A percentile compares a stretch with the other conserved stretches of the same genome.
Evolutionary conservation across 441 rosid genomes (phyloP).

Genomic region (Adansonia grandidieri): DNA sequence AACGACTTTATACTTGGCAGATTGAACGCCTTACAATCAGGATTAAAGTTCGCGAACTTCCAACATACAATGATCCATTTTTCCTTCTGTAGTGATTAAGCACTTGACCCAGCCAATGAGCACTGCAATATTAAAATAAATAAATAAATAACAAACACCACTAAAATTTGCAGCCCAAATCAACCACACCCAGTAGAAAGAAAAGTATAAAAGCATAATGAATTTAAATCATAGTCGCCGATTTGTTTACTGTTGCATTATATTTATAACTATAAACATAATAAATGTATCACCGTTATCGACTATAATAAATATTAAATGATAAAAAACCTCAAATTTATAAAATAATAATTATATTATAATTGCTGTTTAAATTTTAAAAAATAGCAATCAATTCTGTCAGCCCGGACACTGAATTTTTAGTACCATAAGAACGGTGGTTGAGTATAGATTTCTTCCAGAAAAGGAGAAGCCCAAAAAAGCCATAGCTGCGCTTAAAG

Average conservation of each 20-base stretch:
- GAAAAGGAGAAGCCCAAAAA: neutral
- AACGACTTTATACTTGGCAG: too few relatives aligned
- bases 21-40: neutral
- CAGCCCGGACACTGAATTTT: neutral
- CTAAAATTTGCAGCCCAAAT: neutral
- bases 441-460: neutral
- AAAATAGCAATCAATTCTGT: neutral
- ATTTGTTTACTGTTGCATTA: too few relatives aligned
- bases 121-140: neutral
- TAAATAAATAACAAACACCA: neutral
- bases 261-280: too few relatives aligned
- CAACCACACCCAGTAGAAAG: neutral
- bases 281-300: too few relatives aligned
- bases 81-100: neutral
- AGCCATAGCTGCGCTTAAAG: neutral
- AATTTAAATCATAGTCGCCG: too few relatives aligned
- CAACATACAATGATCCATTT: neutral
- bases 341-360: too few relatives aligned
- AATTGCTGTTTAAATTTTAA: too few relatives aligned
- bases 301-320: too few relatives aligned
- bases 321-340: too few relatives aligned
- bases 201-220: neutral
- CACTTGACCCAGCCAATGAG: neutral
- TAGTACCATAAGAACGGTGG: neutral
- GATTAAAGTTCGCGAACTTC: neutral